phyloP scores from a whole-genome alignment of 2,329 filamentous ascomycete genomes.

The Penicillium sclerotiorum region DNA sequence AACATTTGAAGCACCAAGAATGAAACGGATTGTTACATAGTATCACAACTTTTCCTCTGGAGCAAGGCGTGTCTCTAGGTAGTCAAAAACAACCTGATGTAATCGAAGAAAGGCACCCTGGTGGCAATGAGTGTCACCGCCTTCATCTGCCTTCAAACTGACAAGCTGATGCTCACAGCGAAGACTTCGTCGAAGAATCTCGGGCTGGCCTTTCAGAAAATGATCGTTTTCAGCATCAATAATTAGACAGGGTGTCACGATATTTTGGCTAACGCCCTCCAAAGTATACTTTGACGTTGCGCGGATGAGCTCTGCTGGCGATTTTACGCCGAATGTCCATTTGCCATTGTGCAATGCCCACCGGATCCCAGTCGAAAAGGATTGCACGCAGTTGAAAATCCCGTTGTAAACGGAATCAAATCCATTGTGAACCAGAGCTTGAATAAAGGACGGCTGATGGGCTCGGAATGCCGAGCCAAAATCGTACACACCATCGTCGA shows the following conservation, averaged over 20 bases:
- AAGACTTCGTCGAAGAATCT: background rate
- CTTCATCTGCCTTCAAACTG: constrained; percentile 4
- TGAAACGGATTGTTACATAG: no score
- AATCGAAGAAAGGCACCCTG: constrained; percentile 5
- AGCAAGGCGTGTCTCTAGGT: background rate
- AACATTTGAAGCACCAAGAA: no score
- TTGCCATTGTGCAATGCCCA: constrained; percentile 14
- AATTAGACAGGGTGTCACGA: constrained; percentile 7
- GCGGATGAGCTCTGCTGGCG: constrained; percentile 1
- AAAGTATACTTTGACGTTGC: constrained; percentile 9
- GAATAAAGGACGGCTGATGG: constrained; percentile 10
- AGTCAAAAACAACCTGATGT: constrained; percentile 8
- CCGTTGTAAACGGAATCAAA: constrained; percentile 2
- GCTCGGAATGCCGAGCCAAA: constrained; percentile 16
- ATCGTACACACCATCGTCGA: constrained; percentile 20
- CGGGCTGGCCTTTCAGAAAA: constrained; percentile 12
- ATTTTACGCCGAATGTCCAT: constrained; percentile 13
- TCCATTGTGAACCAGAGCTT: constrained; percentile 6
- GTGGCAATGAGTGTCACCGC: constrained; percentile 6
- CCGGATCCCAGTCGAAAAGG: constrained; percentile 11
- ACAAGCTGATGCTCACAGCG: constrained; percentile 8
- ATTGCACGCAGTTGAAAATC: constrained; percentile 7
- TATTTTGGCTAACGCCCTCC: constrained; percentile 7
- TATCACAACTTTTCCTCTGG: background rate
- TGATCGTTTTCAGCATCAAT: constrained; percentile 13